Evolutionary conservation across 345 rosid genomes (phyloP).

Genomic region (Abelmoschus esculentus): DNA sequence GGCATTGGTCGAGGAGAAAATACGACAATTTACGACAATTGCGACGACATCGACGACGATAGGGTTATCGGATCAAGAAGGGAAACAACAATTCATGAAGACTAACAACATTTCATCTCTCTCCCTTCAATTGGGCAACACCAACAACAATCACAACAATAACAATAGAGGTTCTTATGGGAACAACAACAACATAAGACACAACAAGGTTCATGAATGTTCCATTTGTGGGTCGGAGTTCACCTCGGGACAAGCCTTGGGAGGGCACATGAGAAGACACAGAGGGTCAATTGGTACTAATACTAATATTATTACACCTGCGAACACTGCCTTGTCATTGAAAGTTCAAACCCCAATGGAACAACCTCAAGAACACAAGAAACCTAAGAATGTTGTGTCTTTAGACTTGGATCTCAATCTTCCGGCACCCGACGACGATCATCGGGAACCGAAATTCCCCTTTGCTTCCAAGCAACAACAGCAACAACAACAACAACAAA

Average conservation of each 20-base stretch:
- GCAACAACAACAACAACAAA: slow-evolving; percentile 17
- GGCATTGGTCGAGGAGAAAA: slow-evolving; percentile 19
- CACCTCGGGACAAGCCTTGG: slow-evolving; percentile 91
- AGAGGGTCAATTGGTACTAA: slow-evolving; percentile 31
- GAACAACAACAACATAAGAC: slow-evolving; percentile 20
- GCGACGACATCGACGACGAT: not conserved
- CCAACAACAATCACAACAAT: slow-evolving; percentile 16
- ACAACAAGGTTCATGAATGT: slow-evolving; percentile 84
- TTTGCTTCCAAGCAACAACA: slow-evolving; percentile 54
- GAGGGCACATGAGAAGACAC: slow-evolving; percentile 98
- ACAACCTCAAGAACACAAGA: slow-evolving; percentile 7
- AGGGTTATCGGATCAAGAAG: slow-evolving; percentile 19
- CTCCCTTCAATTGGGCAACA: slow-evolving; percentile 50
- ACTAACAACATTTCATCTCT: slow-evolving; percentile 21
- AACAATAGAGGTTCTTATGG: not conserved
- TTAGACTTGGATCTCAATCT: slow-evolving; percentile 92
- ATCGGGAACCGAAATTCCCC: slow-evolving; percentile 31
- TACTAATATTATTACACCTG: slow-evolving; percentile 9
- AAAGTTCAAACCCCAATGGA: slow-evolving; percentile 34
- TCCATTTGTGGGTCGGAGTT: slow-evolving; percentile 86
- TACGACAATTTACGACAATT: slow-evolving; percentile 7
- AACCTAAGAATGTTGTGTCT: slow-evolving; percentile 41
- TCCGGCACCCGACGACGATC: slow-evolving; percentile 85
- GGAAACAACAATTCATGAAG: slow-evolving; percentile 9
- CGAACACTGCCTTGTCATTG: slow-evolving; percentile 33